phyloP scores from a whole-genome alignment of 129 eudicot genomes.

The Lonicera japonica region DNA sequence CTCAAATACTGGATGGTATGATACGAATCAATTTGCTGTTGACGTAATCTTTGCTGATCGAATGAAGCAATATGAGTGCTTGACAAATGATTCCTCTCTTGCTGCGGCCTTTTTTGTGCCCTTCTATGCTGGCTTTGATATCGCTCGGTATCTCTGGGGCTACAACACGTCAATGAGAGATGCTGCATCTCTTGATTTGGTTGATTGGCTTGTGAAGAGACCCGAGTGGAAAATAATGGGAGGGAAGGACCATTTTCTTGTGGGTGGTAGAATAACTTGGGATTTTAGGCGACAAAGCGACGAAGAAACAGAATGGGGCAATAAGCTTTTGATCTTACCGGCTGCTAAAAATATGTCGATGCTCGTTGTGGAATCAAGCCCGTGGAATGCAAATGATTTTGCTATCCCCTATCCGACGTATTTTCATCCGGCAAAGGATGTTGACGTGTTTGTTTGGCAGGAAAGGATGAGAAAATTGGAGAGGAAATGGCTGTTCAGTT shows the following conservation, averaged over 20 bases:
- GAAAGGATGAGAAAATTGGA: slow-evolving; percentile 60
- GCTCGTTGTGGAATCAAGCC: slow-evolving; percentile 84
- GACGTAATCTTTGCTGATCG: slow-evolving; percentile 72
- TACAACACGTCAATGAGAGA: slow-evolving; percentile 57
- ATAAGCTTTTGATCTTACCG: slow-evolving; percentile 70
- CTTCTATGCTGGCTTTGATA: slow-evolving; percentile 82
- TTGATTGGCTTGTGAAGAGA: slow-evolving; percentile 54
- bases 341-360: slow-evolving; percentile 81
- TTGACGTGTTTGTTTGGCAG: slow-evolving; percentile 68
- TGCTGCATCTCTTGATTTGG: slow-evolving; percentile 70
- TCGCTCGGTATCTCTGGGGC: slow-evolving; percentile 86
- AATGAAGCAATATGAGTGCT: slow-evolving; percentile 88
- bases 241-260: slow-evolving; percentile 88
- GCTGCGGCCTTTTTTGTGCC: slow-evolving; percentile 93
- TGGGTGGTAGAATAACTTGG: slow-evolving; percentile 91
- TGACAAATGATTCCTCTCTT: slow-evolving; percentile 68
- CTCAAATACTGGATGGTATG: slow-evolving; percentile 69
- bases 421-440: slow-evolving; percentile 83
- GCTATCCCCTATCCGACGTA: slow-evolving; percentile 88
- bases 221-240: slow-evolving; percentile 80
- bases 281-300: slow-evolving; percentile 63
- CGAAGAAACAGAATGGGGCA: slow-evolving; percentile 76
- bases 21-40: slow-evolving; percentile 74
- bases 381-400: slow-evolving; percentile 74
- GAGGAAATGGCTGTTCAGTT: slow-evolving; percentile 63